These are phyloP conservation scores for Monosporascus cannonballus DNA, from an alignment of 2,329 filamentous ascomycete genomes.

Conservation along the genomic window DNA sequence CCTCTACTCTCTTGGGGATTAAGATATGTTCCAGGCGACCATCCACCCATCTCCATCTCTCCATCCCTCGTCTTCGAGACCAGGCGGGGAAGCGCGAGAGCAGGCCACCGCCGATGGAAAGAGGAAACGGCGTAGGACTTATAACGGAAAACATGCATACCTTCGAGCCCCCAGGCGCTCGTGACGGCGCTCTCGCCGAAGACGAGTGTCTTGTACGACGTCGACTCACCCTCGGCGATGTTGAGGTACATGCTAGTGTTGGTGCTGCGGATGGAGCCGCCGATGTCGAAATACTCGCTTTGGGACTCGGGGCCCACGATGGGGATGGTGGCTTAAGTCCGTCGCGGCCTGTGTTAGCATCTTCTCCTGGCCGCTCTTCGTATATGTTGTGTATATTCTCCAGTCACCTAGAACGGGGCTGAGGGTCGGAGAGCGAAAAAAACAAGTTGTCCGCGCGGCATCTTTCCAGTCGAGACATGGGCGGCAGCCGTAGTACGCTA, in stretches of 20 bases:
- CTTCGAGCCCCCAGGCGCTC: constrained; percentile 45
- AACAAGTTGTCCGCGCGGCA: background rate
- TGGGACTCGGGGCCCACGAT: constrained; percentile 46
- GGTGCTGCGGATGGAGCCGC: constrained; percentile 40
- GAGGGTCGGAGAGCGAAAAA: background rate
- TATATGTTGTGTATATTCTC: too few relatives aligned
- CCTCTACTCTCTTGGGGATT: too few relatives aligned
- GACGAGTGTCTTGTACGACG: constrained; percentile 46
- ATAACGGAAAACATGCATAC: background rate
- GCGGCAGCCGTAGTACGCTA: too few relatives aligned
- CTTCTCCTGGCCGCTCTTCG: too few relatives aligned
- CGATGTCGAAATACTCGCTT: constrained; percentile 44
- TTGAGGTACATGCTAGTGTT: constrained; percentile 44
- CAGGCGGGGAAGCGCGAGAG: too few relatives aligned
- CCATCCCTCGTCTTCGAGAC: too few relatives aligned
- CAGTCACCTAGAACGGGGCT: background rate
- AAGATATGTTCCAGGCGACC: too few relatives aligned
- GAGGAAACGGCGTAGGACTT: too few relatives aligned
- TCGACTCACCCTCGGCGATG: constrained; percentile 35
- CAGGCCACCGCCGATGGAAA: too few relatives aligned
- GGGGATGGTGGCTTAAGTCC: constrained; percentile 29
- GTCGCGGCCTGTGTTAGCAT: too few relatives aligned
- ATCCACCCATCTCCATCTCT: too few relatives aligned
- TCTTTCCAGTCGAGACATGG: too few relatives aligned
- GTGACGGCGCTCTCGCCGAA: constrained; percentile 36